These are phyloP conservation scores for Penicillium verhagenii DNA, from an alignment of 495 filamentous ascomycete species.

Conservation along the genomic window DNA sequence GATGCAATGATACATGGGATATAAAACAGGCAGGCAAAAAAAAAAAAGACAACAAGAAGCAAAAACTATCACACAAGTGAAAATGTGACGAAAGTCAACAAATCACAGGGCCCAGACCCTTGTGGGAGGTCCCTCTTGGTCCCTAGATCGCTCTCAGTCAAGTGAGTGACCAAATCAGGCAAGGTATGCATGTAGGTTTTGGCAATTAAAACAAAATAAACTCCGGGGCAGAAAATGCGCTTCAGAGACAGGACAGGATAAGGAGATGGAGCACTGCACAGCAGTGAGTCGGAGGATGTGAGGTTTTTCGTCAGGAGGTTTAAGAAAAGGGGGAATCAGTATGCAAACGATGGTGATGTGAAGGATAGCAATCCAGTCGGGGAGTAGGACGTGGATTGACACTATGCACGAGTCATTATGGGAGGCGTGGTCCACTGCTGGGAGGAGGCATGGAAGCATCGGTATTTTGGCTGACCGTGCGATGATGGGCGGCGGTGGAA, in stretches of 20 bases:
- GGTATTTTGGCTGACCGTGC: slow-evolving; percentile 24
- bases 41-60: background rate
- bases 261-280: slow-evolving; percentile 14
- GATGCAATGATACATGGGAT: slow-evolving; percentile 17
- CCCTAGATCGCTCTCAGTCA: background rate
- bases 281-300: slow-evolving; percentile 10
- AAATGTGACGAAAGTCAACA: background rate
- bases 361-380: background rate
- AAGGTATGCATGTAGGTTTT: background rate
- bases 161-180: background rate
- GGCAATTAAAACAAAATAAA: background rate
- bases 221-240: background rate
- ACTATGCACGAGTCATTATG: slow-evolving; percentile 7
- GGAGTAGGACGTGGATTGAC: background rate
- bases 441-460: slow-evolving; percentile 15
- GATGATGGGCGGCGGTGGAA: slow-evolving; percentile 21
- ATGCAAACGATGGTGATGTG: background rate
- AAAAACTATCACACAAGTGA: background rate
- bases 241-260: background rate
- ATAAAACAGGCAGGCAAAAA: slow-evolving; percentile 13
- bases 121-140: background rate
- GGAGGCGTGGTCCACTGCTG: background rate
- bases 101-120: background rate
- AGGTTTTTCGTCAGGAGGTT: background rate
- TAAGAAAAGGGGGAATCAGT: background rate